Base-by-base conservation (phyloP, 192 early-diverging fungal genomes). In the Umbelopsis sp. region DNA sequence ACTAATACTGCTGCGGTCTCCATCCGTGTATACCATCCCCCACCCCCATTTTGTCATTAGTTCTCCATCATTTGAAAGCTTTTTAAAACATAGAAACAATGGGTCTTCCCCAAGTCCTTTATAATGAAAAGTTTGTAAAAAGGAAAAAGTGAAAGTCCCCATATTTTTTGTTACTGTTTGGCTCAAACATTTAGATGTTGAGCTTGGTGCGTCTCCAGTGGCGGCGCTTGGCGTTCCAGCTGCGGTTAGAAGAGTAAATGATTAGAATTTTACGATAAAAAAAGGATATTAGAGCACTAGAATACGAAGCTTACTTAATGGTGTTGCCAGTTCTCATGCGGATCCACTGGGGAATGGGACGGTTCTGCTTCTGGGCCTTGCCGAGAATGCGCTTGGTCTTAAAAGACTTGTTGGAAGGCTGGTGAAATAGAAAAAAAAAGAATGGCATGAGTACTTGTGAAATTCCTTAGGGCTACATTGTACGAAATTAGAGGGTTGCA, bases 171-270 rank as follows among this genome's bases (percentile, higher is more conserved):
- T 62, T 62, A 62, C 56, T 62, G 47, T 49, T 49, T 20, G 32
- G 56, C 56, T 62, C 56, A 62, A 34, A 31, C 56, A 12, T 16
- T 95, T 96, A 99, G 76, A 97, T 80, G 86, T 93, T 91, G 78
- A 97, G 88, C 93, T 99, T 98, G 85, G 94, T 98, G 81, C 94
- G 93, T 87, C 98, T 93, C 98, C 98, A 99, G 93, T 98, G 91
- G 72, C 97, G 93, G 71, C 98, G 91, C 95, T 99, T 99, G 79
- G 94, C 89, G 90, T 97, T 99, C 92, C 97, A 99, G 74, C 95
- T 95, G 74, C 16, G 75, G 38, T 38, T 32, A 7, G 24, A 4
- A 51, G 17, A 3, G 17, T 65, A 17, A 71, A 11, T 49, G 1
- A 49, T 9, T 49, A 7, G 21, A 66, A n/a, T n/a, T n/a, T n/a